Percentiles rank a stretch among this genome's conserved stretches.
phyloP scores from a whole-genome alignment of 805 yeast genomes.

The Yarrowia yakushimensis region DNA sequence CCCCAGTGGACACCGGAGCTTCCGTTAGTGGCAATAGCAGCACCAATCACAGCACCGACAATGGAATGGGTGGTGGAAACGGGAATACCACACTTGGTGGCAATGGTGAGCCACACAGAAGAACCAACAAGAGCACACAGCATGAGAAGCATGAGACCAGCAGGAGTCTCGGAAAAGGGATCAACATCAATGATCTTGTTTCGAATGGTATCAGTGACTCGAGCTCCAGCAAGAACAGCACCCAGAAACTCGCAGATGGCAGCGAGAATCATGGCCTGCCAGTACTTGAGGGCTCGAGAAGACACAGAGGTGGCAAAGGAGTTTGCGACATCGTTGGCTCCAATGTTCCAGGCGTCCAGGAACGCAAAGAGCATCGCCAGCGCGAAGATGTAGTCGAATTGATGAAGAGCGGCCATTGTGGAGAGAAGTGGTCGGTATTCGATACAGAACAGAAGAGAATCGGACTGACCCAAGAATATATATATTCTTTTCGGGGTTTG shows the following conservation, averaged over 20 bases:
- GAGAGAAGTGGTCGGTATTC: neutral
- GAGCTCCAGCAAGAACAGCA: slow-evolving; percentile 67
- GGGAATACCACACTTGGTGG: slow-evolving; percentile 69
- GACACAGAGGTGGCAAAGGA: slow-evolving; percentile 76
- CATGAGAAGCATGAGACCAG: slow-evolving; percentile 72
- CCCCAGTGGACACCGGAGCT: slow-evolving; percentile 64
- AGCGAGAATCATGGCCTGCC: slow-evolving; percentile 74
- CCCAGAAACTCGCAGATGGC: slow-evolving; percentile 71
- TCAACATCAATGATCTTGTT: slow-evolving; percentile 55
- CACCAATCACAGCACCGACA: slow-evolving; percentile 71
- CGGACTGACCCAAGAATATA: neutral
- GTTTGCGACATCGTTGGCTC: slow-evolving; percentile 80
- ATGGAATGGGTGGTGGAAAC: slow-evolving; percentile 79
- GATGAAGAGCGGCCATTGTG: slow-evolving; percentile 28
- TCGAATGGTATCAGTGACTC: slow-evolving; percentile 71
- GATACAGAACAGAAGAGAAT: neutral
- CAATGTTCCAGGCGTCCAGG: slow-evolving; percentile 75
- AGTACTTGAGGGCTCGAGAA: slow-evolving; percentile 61
- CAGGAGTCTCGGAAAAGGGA: slow-evolving; percentile 53
- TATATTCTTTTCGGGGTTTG: slow-evolving; percentile 15
- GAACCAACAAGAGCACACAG: slow-evolving; percentile 72
- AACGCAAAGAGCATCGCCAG: slow-evolving; percentile 66
- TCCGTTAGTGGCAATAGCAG: slow-evolving; percentile 71
- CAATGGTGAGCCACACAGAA: slow-evolving; percentile 63
- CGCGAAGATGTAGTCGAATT: slow-evolving; percentile 66